Evolutionary conservation across 202 grass and related monocot genomes (phyloP).

Genomic region (Setaria viridis): DNA sequence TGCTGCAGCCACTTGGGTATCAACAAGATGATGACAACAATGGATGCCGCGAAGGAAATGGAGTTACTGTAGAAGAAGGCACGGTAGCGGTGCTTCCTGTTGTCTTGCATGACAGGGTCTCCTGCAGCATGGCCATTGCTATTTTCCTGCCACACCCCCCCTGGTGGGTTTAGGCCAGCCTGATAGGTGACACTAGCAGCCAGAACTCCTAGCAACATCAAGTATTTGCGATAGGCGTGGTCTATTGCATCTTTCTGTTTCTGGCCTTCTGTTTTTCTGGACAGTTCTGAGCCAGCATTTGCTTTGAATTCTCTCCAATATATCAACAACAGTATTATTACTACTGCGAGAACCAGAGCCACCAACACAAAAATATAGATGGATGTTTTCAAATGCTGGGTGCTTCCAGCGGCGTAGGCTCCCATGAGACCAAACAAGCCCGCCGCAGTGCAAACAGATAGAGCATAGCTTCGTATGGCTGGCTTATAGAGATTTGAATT

Average conservation of each 20-base stretch:
- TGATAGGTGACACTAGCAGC: conserved; percentile 56
- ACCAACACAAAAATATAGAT: conserved; percentile 45
- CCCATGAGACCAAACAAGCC: conserved; percentile 55
- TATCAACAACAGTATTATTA: not conserved
- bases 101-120: conserved; percentile 34
- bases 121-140: not conserved
- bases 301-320: not conserved
- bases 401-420: conserved; percentile 47
- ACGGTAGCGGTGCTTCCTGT: conserved; percentile 11
- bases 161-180: conserved; percentile 42
- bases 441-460: conserved; percentile 42
- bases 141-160: conserved; percentile 28
- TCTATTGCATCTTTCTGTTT: not conserved
- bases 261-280: too few species aligned
- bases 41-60: conserved; percentile 44
- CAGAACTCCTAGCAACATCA: conserved; percentile 47
- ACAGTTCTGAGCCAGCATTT: not conserved
- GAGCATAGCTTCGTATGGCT: conserved; percentile 21
- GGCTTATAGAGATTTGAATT: conserved; percentile 23
- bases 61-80: conserved; percentile 56
- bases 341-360: not conserved
- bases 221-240: not conserved
- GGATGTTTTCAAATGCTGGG: not conserved
- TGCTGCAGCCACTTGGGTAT: not conserved
- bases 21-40: conserved; percentile 46